Percentiles rank a stretch among this genome's conserved stretches.
These are phyloP conservation scores for Schizonepeta tenuifolia DNA, from an alignment of 257 asterid species.

Conservation along the genomic window DNA sequence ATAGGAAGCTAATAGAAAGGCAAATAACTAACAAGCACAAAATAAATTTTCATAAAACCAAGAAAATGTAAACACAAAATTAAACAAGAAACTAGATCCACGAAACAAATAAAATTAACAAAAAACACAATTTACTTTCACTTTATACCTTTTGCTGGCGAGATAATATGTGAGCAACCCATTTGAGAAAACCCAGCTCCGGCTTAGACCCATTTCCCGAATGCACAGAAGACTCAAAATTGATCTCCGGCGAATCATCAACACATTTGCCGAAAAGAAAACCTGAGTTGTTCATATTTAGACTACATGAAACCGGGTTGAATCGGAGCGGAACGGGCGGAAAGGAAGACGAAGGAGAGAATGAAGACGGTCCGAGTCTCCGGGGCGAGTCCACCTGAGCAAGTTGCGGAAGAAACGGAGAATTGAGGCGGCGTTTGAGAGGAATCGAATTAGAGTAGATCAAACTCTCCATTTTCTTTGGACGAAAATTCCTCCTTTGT, in stretches of 20 bases:
- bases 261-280: slow-evolving; percentile 27
- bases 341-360: slow-evolving; percentile 25
- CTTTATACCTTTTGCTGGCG: slow-evolving; percentile 53
- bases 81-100: slow-evolving; percentile 10
- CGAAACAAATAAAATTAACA: neutral
- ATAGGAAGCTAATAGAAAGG: neutral
- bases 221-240: slow-evolving; percentile 36
- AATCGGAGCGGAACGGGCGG: slow-evolving; percentile 41
- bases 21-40: neutral
- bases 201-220: slow-evolving; percentile 42
- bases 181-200: slow-evolving; percentile 40
- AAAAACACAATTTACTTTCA: neutral
- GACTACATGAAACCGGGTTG: slow-evolving; percentile 43
- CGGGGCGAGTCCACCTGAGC: slow-evolving; percentile 35
- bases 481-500: neutral
- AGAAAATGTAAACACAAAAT: slow-evolving; percentile 7
- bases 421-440: slow-evolving; percentile 40
- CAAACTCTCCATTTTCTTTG: slow-evolving; percentile 63
- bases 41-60: neutral
- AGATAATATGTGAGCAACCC: slow-evolving; percentile 37
- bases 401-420: slow-evolving; percentile 50
- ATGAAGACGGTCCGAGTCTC: slow-evolving; percentile 31
- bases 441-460: slow-evolving; percentile 61
- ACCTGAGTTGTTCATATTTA: slow-evolving; percentile 28
- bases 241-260: slow-evolving; percentile 25